Percentiles rank a stretch among this genome's conserved stretches.
Conservation (phyloP, 441 rosid genomes). For the Jatropha multifida region DNA sequence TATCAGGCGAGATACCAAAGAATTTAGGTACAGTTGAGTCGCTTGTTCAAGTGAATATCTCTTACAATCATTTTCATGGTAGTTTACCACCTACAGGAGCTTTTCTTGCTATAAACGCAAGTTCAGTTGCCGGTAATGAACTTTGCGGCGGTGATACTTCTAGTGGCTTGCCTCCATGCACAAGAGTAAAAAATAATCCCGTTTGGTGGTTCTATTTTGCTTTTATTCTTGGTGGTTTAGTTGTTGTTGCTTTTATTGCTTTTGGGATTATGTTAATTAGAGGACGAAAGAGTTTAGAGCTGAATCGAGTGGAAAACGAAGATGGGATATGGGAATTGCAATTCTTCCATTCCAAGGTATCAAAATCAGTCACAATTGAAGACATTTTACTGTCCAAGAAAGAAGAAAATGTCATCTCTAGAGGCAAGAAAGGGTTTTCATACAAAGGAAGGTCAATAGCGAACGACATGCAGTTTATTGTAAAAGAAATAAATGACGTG, state of each 20-base stretch:
- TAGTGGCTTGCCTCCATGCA: conserved; percentile 58
- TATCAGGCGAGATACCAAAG: conserved; percentile 61
- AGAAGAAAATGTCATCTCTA: conserved; percentile 48
- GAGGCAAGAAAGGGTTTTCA: conserved; percentile 34
- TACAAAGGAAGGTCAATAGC: conserved; percentile 34
- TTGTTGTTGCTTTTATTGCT: conserved; percentile 31
- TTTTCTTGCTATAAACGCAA: conserved; percentile 72
- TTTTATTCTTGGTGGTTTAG: conserved; percentile 36
- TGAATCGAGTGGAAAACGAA: conserved; percentile 58
- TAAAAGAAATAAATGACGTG: conserved; percentile 42
- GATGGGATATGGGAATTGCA: conserved; percentile 73
- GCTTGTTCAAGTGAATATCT: conserved; percentile 76
- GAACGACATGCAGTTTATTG: conserved; percentile 41
- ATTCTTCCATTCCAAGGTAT: conserved; percentile 46
- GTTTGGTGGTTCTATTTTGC: conserved; percentile 51
- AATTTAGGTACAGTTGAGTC: conserved; percentile 61
- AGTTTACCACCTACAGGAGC: conserved; percentile 65
- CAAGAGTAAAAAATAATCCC: conserved; percentile 28
- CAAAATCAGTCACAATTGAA: conserved; percentile 39
- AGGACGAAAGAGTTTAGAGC: conserved; percentile 32
- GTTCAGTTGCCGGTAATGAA: conserved; percentile 59
- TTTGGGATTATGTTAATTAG: conserved; percentile 32
- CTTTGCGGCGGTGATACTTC: conserved; percentile 54
- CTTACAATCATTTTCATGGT: conserved; percentile 71
- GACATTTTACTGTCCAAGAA: conserved; percentile 43